Evolutionary conservation across 2,329 filamentous ascomycete genomes (phyloP).

Genomic region (Cercospora sp.): DNA sequence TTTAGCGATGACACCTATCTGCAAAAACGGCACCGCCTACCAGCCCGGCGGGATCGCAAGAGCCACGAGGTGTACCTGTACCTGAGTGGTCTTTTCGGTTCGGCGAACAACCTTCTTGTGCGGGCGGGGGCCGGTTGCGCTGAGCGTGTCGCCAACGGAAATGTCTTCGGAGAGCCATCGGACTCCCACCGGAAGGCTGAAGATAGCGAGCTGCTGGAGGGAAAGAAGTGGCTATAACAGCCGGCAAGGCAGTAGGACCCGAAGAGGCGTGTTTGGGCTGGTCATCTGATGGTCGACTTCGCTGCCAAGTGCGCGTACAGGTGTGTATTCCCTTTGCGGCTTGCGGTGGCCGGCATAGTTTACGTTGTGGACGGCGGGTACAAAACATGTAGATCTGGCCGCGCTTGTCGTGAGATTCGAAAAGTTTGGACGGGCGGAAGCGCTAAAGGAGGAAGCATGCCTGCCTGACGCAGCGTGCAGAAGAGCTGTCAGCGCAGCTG

Average conservation of each 20-base stretch:
- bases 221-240: not conserved
- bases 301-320: not conserved
- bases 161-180: not conserved
- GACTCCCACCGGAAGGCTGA: not conserved
- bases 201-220: not conserved
- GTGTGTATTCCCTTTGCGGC: not conserved
- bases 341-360: not conserved
- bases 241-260: not conserved
- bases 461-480: not conserved
- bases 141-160: not conserved
- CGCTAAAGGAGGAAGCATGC: not conserved
- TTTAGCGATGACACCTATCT: not conserved
- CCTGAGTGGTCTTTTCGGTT: not conserved
- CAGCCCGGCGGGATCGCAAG: not conserved
- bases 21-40: not conserved
- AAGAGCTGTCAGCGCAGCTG: not conserved
- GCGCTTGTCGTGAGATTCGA: not conserved
- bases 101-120: not conserved
- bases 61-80: not conserved
- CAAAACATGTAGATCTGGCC: not conserved
- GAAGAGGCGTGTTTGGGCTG: not conserved
- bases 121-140: not conserved
- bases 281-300: not conserved
- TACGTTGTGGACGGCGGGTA: not conserved
- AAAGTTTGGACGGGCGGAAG: not conserved